Evolutionary conservation across 2,329 filamentous ascomycete species (phyloP), one percentile per base, ranked within the genome.

Genomic region (Penicillium sp.): DNA sequence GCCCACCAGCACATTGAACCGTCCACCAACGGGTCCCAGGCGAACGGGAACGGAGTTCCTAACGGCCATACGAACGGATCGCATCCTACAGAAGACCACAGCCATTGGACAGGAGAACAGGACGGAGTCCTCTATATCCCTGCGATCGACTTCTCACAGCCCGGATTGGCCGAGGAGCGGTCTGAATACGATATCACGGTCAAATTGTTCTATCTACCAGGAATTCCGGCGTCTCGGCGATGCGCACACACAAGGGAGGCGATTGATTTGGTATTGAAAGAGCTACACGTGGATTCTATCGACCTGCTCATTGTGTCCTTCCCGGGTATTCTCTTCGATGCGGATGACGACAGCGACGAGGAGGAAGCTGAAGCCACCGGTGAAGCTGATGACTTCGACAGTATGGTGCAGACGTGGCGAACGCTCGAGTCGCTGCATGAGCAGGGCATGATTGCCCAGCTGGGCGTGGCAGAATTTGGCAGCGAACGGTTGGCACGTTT

Each of bases 251-350:
- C 89, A 8, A 77, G 82, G 53, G 89, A 95, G 69, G 93, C 94
- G 1, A 81, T 99, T 62, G 79, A 85, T 49, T 76, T 96, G 9
- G 92, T 97, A 9, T 80, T 88, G 61, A 89, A 88, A 70, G 90
- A 96, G 74, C 78, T 99, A 54, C 83, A 87, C 51, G 85, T 92
- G 7, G 73, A 83, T 8, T 86, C 83, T 26, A 86, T 97, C 61
- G 91, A 97, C 71, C 83, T 99, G 26, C 82, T 99, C 43, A 94
- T 99, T 61, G 86, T 93, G 9, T 96, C 91, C 0, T 97, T 97
- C 73, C 93, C 94, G 0, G 92, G 90, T 46, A 88, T 97, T 73
- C 89, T 90, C 6, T 97, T 97, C 67, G 92, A 97, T 65, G 92
- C 92, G 47, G 90, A 94, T 69, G 92, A 92, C 71, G 91, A 95